These are phyloP conservation scores for Straminergon stramineum DNA, from an alignment of 225 moss, liverwort and hornwort genomes.

Conservation along the genomic window DNA sequence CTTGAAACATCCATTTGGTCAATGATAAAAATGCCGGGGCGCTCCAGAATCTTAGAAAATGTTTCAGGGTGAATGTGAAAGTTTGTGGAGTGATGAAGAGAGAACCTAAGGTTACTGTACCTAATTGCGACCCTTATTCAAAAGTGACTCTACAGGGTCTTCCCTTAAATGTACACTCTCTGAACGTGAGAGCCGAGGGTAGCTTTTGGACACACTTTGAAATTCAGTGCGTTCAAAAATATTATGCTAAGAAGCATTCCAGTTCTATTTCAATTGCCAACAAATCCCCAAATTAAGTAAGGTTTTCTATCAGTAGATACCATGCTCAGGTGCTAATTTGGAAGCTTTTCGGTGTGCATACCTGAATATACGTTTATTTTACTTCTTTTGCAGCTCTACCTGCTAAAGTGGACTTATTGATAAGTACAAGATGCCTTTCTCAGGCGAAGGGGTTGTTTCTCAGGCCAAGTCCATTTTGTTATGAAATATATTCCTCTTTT, in stretches of 20 bases:
- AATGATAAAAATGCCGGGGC: background rate
- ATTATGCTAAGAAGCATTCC: background rate
- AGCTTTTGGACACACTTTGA: background rate
- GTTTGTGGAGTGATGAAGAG: background rate
- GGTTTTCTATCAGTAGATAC: background rate
- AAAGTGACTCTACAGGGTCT: background rate
- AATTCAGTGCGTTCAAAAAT: background rate
- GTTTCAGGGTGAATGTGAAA: background rate
- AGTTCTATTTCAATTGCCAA: background rate
- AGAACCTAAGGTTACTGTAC: background rate
- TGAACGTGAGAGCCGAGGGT: background rate
- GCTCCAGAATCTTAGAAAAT: background rate
- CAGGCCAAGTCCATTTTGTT: background rate
- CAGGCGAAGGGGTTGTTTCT: background rate
- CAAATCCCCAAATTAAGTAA: background rate
- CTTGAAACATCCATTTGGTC: background rate
- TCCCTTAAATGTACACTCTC: background rate
- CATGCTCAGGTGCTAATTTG: background rate
- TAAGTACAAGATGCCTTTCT: background rate
- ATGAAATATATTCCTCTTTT: background rate
- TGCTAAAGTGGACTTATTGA: background rate
- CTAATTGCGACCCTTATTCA: background rate
- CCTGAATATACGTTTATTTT: background rate
- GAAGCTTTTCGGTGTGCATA: background rate
- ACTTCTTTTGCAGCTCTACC: conserved; percentile 13